phyloP scores from a whole-genome alignment of 371 early-diverging fungal species.

The Batkoa obscura region DNA sequence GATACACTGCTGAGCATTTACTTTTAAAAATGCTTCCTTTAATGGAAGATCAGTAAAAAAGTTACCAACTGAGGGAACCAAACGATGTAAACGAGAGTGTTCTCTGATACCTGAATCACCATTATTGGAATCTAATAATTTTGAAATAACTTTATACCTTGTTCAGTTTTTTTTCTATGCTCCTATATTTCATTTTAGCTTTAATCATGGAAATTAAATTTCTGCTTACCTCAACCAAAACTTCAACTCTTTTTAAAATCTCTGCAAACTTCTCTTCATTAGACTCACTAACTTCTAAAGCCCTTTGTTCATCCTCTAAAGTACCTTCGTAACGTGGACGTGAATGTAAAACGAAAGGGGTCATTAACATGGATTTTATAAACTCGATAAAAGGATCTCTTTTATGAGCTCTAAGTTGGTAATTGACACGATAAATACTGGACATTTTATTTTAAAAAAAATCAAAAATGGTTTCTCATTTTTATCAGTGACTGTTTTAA shows the following conservation, averaged over 20 bases:
- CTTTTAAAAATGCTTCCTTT: slow-evolving; percentile 31
- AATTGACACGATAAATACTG: slow-evolving; percentile 34
- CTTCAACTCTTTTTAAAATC: slow-evolving; percentile 46
- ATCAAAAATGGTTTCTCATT: too few relatives aligned
- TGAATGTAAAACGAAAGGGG: slow-evolving; percentile 55
- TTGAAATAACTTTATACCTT: slow-evolving; percentile 10
- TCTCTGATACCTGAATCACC: slow-evolving; percentile 22
- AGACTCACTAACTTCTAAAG: slow-evolving; percentile 9
- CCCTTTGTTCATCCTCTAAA: slow-evolving; percentile 7
- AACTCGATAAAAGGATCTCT: slow-evolving; percentile 64
- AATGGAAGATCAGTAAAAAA: slow-evolving; percentile 65
- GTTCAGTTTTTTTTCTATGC: slow-evolving; percentile 18
- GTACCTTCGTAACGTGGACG: slow-evolving; percentile 19
- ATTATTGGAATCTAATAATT: neutral
- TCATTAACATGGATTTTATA: slow-evolving; percentile 57
- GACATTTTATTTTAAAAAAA: slow-evolving; percentile 12
- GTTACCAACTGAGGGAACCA: slow-evolving; percentile 50
- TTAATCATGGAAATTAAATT: neutral
- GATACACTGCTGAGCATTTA: slow-evolving; percentile 35
- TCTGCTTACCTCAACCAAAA: slow-evolving; percentile 26
- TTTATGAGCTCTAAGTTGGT: slow-evolving; percentile 57
- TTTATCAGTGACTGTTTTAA: too few relatives aligned
- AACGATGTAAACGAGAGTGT: slow-evolving; percentile 43
- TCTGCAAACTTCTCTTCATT: slow-evolving; percentile 8
- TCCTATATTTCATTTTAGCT: slow-evolving; percentile 11